Base-by-base conservation (phyloP, 768 basidiomycete species). In the Naganishia vaughanmartiniae region DNA sequence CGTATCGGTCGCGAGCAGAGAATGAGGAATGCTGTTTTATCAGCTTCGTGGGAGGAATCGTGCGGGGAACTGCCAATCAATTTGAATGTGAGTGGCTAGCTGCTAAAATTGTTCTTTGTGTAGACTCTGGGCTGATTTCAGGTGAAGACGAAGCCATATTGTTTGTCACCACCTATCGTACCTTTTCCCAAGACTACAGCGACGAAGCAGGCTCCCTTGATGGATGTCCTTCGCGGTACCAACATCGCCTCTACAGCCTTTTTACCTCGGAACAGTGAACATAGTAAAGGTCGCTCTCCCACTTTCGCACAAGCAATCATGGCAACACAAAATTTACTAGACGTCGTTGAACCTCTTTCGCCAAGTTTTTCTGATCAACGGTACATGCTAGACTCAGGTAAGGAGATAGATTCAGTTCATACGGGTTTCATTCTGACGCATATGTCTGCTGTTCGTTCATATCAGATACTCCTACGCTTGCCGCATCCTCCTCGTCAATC, bases 301-400 rank as follows among this genome's bases (percentile, higher is more conserved):
- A 9, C 15, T 42, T 42, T 15, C 7, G 24, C 48, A 12, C 12
- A 51, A 4, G 24, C 48, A 51, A 7, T 3, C 24, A 24, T n/a
- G 48, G n/a, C 21, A 51, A n/a, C 24, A 12, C 48, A 24, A n/a
- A 63, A 30, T 5, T 34, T 63, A 19, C 21, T 63, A 42, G 42
- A 63, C 9, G 1, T 63, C 4, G 60, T 63, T 30, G 60, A 63
- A 45, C 60, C 60, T 15, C 36, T 42, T 14, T 63, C 60, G 15
- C 28, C 60, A 21, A 51, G n/a, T 14, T 51, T 51, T 51, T 51
- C 48, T 14, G 48, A 51, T 26, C 7, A 51, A 26, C 48, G 24
- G 24, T 51, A 51, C 24, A 51, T 51, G 48, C 48, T 51, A 7
- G 24, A 51, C 24, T 51, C 48, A 51, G 48, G 48, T 51, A 14